A percentile compares a stretch with the other conserved stretches of the same genome.
These are phyloP conservation scores for Fusarium annulatum DNA, from an alignment of 2,329 filamentous ascomycete species.

Conservation along the genomic window DNA sequence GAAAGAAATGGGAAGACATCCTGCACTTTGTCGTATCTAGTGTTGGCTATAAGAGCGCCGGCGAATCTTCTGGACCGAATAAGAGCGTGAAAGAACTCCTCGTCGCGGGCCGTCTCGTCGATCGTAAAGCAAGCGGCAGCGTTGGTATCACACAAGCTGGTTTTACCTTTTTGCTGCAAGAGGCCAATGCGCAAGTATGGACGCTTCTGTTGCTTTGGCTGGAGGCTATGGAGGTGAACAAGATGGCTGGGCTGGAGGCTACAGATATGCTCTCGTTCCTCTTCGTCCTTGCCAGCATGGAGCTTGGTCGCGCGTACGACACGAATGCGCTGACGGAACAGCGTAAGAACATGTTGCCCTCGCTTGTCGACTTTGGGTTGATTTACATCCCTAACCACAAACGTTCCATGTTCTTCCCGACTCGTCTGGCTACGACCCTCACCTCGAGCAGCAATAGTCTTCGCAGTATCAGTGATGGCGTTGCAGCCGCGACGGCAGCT, in stretches of 20 bases:
- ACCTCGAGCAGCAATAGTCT: conserved; percentile 81
- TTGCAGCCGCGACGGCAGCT: conserved; percentile 72
- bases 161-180: conserved; percentile 94
- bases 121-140: conserved; percentile 70
- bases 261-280: conserved; percentile 97
- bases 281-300: conserved; percentile 92
- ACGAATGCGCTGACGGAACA: conserved; percentile 84
- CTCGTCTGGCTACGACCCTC: conserved; percentile 91
- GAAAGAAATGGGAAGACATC: conserved; percentile 94
- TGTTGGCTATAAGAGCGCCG: conserved; percentile 65
- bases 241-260: conserved; percentile 77
- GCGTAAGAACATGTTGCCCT: conserved; percentile 88
- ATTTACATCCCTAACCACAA: conserved; percentile 76
- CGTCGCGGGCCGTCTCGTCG: conserved; percentile 82
- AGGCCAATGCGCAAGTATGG: conserved; percentile 97
- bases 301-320: conserved; percentile 91
- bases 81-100: conserved; percentile 87
- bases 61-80: conserved; percentile 67
- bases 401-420: conserved; percentile 81
- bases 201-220: conserved; percentile 93
- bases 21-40: conserved; percentile 93
- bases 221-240: conserved; percentile 75
- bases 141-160: conserved; percentile 90
- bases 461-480: conserved; percentile 74
- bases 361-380: conserved; percentile 91